phyloP scores from a whole-genome alignment of 179 eudicot genomes.

The Spinacia oleracea region DNA sequence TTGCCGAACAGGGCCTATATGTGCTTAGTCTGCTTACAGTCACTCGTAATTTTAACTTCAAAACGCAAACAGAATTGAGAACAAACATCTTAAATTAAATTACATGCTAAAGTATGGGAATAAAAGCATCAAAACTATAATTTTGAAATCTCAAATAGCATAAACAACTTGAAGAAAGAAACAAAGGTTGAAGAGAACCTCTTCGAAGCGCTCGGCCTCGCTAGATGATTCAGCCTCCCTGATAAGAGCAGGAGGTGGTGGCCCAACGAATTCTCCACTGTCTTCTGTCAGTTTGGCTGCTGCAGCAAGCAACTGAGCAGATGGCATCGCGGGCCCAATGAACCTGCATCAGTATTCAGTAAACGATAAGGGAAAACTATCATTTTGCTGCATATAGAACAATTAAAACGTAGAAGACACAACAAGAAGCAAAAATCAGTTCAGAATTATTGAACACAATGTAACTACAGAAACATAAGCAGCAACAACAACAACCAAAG shows the following conservation, averaged over 20 bases:
- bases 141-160: not conserved
- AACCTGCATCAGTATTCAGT: conserved; percentile 43
- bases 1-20: no score
- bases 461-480: no score
- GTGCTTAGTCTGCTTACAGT: no score
- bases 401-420: not conserved
- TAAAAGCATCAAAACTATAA: not conserved
- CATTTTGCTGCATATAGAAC: not conserved
- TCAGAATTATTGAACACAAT: not conserved
- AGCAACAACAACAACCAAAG: no score
- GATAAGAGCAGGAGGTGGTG: conserved; percentile 94
- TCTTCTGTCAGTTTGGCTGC: conserved; percentile 89
- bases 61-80: no score
- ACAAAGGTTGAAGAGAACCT: conserved; percentile 43
- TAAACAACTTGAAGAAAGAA: not conserved
- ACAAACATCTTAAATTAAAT: not conserved
- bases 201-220: conserved; percentile 98
- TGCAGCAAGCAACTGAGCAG: conserved; percentile 96
- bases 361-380: not conserved
- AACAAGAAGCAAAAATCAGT: not conserved
- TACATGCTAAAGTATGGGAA: not conserved
- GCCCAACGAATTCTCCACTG: conserved; percentile 67
- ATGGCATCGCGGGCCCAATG: conserved; percentile 94
- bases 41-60: no score
- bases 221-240: conserved; percentile 81